phyloP scores from a whole-genome alignment of 148 eudicot genomes.

The Chenopodium berlandieri region DNA sequence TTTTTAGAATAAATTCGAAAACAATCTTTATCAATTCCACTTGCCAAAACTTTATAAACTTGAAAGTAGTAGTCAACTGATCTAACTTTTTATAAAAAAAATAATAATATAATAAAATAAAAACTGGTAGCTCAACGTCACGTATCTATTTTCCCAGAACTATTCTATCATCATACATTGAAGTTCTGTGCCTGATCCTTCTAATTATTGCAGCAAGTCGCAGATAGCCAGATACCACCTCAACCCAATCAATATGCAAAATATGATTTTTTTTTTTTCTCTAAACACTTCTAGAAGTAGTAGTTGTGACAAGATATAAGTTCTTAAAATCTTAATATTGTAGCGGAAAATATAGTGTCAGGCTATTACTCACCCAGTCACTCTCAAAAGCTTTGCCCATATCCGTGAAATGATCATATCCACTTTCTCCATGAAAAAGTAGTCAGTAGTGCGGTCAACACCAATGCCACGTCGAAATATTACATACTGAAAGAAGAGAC shows the following conservation, averaged over 20 bases:
- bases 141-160: background rate
- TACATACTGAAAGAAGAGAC: conserved; percentile 47
- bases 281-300: background rate
- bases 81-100: too few relatives aligned
- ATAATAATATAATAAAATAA: too few relatives aligned
- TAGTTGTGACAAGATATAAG: background rate
- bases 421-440: conserved; percentile 91
- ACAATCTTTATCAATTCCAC: background rate
- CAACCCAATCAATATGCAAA: background rate
- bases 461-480: conserved; percentile 98
- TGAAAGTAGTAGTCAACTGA: background rate
- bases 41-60: background rate
- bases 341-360: background rate
- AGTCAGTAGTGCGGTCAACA: conserved; percentile 79
- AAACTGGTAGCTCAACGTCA: background rate
- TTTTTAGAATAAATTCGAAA: background rate
- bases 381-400: conserved; percentile 72
- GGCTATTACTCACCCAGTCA: conserved; percentile 52
- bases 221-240: background rate
- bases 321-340: background rate
- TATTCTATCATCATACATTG: background rate
- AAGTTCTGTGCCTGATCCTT: background rate
- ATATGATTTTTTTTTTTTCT: background rate
- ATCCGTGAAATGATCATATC: conserved; percentile 80
- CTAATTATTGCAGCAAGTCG: background rate